phyloP scores from a whole-genome alignment of 2,329 filamentous ascomycete species.

The Myotisia sp. region DNA sequence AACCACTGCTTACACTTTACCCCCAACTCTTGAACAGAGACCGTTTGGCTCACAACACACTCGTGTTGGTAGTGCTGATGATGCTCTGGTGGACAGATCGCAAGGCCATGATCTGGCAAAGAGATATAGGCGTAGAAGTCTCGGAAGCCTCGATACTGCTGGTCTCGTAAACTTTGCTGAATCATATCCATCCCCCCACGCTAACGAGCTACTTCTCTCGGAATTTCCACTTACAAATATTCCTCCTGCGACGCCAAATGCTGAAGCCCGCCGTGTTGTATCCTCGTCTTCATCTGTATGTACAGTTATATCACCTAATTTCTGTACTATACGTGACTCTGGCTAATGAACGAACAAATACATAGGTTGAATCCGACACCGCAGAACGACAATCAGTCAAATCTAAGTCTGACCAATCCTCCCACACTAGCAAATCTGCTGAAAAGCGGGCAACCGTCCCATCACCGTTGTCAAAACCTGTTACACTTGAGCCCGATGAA shows the following conservation, averaged over 20 bases:
- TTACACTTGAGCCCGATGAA: slow-evolving; percentile 45
- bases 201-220: slow-evolving; percentile 4
- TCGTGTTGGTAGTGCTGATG: slow-evolving; percentile 52
- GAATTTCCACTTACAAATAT: background rate
- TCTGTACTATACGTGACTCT: too few relatives aligned
- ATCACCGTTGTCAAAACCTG: slow-evolving; percentile 60
- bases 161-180: slow-evolving; percentile 21
- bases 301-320: too few relatives aligned
- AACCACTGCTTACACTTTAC: background rate
- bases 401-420: too few relatives aligned
- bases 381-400: background rate
- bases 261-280: background rate
- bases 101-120: slow-evolving; percentile 53
- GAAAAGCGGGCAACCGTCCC: slow-evolving; percentile 56
- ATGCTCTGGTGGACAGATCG: slow-evolving; percentile 45
- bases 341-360: too few relatives aligned
- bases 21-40: slow-evolving; percentile 2
- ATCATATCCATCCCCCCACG: slow-evolving; percentile 19
- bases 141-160: slow-evolving; percentile 49
- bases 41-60: slow-evolving; percentile 34
- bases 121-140: slow-evolving; percentile 67
- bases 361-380: slow-evolving; percentile 1
- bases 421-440: slow-evolving; percentile 33
- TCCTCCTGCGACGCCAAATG: background rate
- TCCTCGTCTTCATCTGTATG: slow-evolving; percentile 2